phyloP scores from a whole-genome alignment of 352 stramenopile genomes.

The Blastocystis sp. region DNA sequence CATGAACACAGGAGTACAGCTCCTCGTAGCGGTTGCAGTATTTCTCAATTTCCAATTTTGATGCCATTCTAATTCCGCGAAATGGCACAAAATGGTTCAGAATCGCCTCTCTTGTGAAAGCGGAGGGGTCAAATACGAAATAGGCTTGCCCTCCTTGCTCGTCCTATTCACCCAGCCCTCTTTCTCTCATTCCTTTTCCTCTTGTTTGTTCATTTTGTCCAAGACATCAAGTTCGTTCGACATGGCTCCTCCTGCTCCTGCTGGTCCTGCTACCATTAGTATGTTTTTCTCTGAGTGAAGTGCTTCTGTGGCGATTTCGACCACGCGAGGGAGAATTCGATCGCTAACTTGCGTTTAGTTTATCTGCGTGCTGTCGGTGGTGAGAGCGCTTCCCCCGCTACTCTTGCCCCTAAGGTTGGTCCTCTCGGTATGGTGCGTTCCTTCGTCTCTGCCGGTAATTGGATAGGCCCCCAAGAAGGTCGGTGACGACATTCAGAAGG shows the following conservation, averaged over 20 bases:
- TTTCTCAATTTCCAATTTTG: conserved; percentile 58
- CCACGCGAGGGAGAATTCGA: neutral
- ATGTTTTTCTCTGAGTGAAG: neutral
- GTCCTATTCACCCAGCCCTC: neutral
- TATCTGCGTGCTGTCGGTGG: conserved; percentile 92
- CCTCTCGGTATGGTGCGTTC: conserved; percentile 91
- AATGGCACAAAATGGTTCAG: neutral
- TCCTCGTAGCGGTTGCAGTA: conserved; percentile 68
- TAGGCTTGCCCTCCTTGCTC: too few species aligned
- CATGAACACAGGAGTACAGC: conserved; percentile 29
- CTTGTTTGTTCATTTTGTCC: conserved; percentile 23
- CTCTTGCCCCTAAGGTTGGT: conserved; percentile 98
- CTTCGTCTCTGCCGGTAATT: conserved; percentile 87
- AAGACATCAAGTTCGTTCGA: conserved; percentile 18
- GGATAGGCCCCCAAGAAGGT: too few species aligned
- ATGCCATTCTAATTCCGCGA: conserved; percentile 37
- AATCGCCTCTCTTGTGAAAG: neutral
- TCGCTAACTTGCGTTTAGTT: conserved; percentile 75
- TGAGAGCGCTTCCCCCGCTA: conserved; percentile 94
- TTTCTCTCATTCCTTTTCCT: neutral
- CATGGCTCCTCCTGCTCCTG: conserved; percentile 70
- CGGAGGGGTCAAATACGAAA: too few species aligned
- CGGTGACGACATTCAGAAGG: too few species aligned
- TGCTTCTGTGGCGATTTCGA: neutral
- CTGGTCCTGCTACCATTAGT: conserved; percentile 70